Evolutionary conservation across 805 yeast species (phyloP), one percentile per base, ranked within the genome.

Genomic region (Metschnikowia kofuensis): DNA sequence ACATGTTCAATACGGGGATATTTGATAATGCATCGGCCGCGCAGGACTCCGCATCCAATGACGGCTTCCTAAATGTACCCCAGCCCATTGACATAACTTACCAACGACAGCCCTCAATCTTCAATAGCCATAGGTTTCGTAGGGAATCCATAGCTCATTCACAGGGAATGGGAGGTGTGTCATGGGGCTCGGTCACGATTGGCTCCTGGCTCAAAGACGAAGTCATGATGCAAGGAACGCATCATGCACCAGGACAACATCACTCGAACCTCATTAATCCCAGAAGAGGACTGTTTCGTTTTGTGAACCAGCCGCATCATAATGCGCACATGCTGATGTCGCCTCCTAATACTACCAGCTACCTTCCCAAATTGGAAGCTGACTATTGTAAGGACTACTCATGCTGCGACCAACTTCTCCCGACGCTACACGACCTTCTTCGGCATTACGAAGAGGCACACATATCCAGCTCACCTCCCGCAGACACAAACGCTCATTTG

Each of bases 141-240:
- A 77, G 97, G 55, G 98, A 92, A 60, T 83, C 91, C 49, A 83
- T 94, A 50, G 97, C 97, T 30, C 98, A 92, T 65, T 86, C 96
- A 2, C 96, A 89, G 65, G 98, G 98, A 10, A 88, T 94, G 85
- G 98, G 98, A 39, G 99, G 98, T 41, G 87, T 92, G 32, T 85
- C 96, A 8, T 92, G 97, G 97, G 98, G 98, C 21, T 90, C 96
- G 2, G 82, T 91, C 49, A 86, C 96, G 28, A 90, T 92, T 30
- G 97, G 97, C 12, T 84, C 94, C 13, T 92, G 99, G 99, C 74
- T 92, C 26, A 87, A 90, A 63, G 98, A 92, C 66, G 99, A 92
- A 62, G 92, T 87, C 15, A 77, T 87, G 82, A 78, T 85, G 72
- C 76, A 67, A 38, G 59, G 60, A 29, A 47, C 50, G 31, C 51